Evolutionary conservation across 2,329 filamentous ascomycete species (phyloP), one percentile per base, ranked within the genome.

Genomic region (Fusarium sp.): DNA sequence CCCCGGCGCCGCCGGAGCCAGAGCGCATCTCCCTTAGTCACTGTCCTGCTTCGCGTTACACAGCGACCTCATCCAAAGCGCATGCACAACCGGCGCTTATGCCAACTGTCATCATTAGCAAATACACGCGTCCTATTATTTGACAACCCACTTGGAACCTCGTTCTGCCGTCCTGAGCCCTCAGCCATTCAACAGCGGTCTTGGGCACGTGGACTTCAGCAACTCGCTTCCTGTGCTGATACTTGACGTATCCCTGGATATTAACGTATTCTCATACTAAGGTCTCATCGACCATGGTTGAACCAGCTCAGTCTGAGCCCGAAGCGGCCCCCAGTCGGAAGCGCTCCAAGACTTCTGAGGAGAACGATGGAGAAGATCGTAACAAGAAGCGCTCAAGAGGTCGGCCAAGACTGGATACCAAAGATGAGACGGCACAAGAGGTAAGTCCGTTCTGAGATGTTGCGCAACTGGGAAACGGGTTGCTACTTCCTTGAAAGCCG

Each of bases 351-450:
- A 42, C 52, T 11, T 71, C 72, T 6, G 78, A 76, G 9, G 77
- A 78, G 18, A 77, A 71, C 2, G 81, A 83, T 2, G 83, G 84
- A 1, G 83, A 87, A 1, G 83, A 87, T 1, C 83, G 84, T 3
- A 85, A 85, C 57, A 87, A 85, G 76, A 91, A 90, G 80, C 90
- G 92, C 76, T 85, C 90, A 20, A 87, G 94, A 79, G 94, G 94
- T 9, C 88, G 94, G 64, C 94, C 94, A 7, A 87, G 93, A 60
- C 86, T 96, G 18, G 91, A 95, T 75, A 90, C 90, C n/a, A 90
- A 91, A 70, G 93, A 96, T 82, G 91, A 94, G 82, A 95, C 92
- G 27, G 91, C 93, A 70, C 91, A 90, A 63, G 94, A 95, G 85
- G 93, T 94, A 83, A 89, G 92, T 65, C 20, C 22, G 56, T n/a